Evolutionary conservation across 257 asterid genomes (phyloP).

Genomic region (Linderniella brevidens): DNA sequence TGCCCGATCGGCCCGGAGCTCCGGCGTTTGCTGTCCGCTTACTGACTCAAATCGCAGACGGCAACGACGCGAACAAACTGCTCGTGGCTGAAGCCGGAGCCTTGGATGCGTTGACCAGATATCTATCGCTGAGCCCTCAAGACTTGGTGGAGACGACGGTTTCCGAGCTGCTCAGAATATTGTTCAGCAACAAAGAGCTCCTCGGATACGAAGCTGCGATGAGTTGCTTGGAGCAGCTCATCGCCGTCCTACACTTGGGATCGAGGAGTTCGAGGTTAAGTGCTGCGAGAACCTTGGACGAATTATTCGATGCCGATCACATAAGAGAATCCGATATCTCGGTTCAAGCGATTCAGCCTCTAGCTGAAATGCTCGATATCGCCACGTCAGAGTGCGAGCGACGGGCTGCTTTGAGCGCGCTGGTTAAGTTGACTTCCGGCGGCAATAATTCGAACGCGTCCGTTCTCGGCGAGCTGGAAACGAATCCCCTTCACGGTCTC

Average conservation of each 20-base stretch:
- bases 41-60: conserved; percentile 62
- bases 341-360: conserved; percentile 65
- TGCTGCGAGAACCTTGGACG: conserved; percentile 57
- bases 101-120: conserved; percentile 61
- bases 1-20: conserved; percentile 76
- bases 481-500: conserved; percentile 45
- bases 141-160: conserved; percentile 63
- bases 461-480: conserved; percentile 54
- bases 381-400: conserved; percentile 37
- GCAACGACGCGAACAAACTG: conserved; percentile 52
- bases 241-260: conserved; percentile 87
- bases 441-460: conserved; percentile 34
- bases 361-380: conserved; percentile 59
- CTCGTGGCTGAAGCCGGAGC: conserved; percentile 81
- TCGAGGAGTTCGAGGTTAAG: conserved; percentile 66
- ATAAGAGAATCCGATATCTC: conserved; percentile 61
- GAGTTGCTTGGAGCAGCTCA: conserved; percentile 56
- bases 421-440: conserved; percentile 56
- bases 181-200: conserved; percentile 51
- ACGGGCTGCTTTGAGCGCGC: conserved; percentile 51
- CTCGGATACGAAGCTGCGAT: conserved; percentile 41
- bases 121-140: conserved; percentile 77
- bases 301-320: conserved; percentile 50
- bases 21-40: conserved; percentile 57
- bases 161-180: conserved; percentile 55